Conservation (phyloP, 768 basidiomycete species). For the Mrakia blollopis region DNA sequence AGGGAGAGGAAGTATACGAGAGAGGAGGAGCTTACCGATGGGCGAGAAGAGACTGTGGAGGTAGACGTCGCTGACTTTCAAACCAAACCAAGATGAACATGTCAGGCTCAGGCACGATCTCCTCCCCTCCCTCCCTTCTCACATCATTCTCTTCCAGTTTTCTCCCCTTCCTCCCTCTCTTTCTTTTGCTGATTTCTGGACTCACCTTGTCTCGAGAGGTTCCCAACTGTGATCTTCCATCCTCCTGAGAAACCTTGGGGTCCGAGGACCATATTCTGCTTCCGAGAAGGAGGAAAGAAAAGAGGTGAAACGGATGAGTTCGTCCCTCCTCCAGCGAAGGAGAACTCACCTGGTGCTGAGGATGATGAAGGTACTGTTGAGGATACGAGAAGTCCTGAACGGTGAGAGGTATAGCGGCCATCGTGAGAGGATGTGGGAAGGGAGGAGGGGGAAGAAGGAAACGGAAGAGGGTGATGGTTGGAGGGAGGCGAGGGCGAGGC, state of each 20-base stretch:
- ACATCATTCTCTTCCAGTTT: not conserved
- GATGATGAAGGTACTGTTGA: not conserved
- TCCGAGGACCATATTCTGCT: not conserved
- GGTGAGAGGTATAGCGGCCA: not conserved
- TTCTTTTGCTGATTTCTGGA: not conserved
- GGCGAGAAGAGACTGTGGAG: slow-evolving; percentile 17
- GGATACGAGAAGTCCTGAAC: not conserved
- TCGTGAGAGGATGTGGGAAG: not conserved
- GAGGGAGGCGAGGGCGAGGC: not conserved
- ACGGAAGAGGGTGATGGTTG: not conserved
- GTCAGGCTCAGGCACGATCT: slow-evolving; percentile 8
- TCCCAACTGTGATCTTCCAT: slow-evolving; percentile 25
- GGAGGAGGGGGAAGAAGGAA: not conserved
- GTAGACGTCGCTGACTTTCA: slow-evolving; percentile 23
- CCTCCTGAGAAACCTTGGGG: not conserved
- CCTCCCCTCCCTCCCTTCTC: not conserved
- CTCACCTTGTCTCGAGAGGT: slow-evolving; percentile 25
- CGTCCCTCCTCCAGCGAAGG: not conserved
- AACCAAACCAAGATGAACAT: not conserved
- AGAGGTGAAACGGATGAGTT: not conserved
- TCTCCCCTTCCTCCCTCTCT: not conserved
- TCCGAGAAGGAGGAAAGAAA: too few species aligned
- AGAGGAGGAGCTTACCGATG: slow-evolving; percentile 6
- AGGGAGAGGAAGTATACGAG: not conserved
- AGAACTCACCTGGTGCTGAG: slow-evolving; percentile 12